phyloP scores from a whole-genome alignment of 139 green algal genomes.

The Chlamydomonas sp. region DNA sequence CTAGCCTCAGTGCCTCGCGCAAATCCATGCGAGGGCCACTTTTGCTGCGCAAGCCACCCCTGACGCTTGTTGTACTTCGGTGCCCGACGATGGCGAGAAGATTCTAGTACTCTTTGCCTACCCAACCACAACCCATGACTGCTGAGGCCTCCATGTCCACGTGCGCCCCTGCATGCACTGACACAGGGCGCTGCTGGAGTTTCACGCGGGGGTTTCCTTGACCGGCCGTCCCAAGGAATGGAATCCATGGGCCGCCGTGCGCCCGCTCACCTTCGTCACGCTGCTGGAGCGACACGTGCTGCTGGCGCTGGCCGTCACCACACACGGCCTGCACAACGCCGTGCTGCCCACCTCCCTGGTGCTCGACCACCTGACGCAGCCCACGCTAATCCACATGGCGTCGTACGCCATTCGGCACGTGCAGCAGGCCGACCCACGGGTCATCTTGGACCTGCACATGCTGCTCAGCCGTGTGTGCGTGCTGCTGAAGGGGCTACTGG shows the following conservation, averaged over 20 bases:
- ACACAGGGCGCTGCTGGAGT: constrained; percentile 6
- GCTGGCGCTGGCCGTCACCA: neutral
- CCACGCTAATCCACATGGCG: neutral
- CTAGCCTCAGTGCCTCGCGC: too few species aligned
- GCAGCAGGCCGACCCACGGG: neutral
- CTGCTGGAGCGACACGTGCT: constrained; percentile 1
- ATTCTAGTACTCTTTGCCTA: neutral
- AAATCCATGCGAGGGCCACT: too few species aligned
- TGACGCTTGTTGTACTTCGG: too few species aligned
- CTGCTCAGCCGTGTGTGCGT: neutral
- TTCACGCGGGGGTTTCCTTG: neutral
- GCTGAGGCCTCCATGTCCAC: neutral
- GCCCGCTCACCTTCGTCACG: neutral
- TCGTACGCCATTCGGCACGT: neutral
- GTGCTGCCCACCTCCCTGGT: neutral
- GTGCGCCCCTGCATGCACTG: too few species aligned
- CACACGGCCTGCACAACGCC: neutral
- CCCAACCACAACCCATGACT: neutral
- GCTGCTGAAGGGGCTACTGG: neutral
- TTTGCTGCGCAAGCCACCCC: too few species aligned
- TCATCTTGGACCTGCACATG: neutral
- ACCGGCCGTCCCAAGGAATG: neutral
- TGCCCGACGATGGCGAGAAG: too few species aligned
- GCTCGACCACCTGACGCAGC: constrained; percentile 21
- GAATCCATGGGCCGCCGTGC: constrained; percentile 2